Base-by-base conservation (phyloP, 495 filamentous ascomycete species). In the Achaetomiella virescens region DNA sequence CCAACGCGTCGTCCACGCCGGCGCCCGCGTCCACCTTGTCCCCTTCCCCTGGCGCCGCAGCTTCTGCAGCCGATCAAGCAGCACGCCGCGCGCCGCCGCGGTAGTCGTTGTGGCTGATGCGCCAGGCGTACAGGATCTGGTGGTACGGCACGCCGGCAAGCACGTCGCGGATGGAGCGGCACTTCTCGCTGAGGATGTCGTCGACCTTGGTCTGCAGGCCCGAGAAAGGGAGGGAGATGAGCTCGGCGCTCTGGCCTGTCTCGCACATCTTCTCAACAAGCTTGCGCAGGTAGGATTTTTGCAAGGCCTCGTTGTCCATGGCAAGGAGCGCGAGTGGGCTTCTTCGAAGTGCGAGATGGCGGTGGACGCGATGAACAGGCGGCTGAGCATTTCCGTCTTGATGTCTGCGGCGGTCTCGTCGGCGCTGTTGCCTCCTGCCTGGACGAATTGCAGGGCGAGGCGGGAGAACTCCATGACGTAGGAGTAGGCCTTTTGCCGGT, bases 101-200 rank as follows among this genome's bases (percentile, higher is more conserved):
- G 72, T 88, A 93, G 67, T 98, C 89, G 52, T 82, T 79, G 48
- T 84, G 86, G 59, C 82, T 81, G 53, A 96, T 84, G 49, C 95
- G 84, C 80, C 89, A 97, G 20, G 91, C 83, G 61, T 95, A 93
- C 25, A 97, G 81, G 41, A 96, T 84, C 61, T 89, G 86, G 64
- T 86, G 86, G 69, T 87, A 91, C 7, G 82, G 84, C 1, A 81
- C 75, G 22, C 79, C 81, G 20, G 73, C 72, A 40, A 75, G 66
- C 31, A 88, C 77, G 59, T 84, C 84, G 20, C 78, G 65, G 22
- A 79, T 77, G 10, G 75, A 73, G 29, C 75, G 74, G 63, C 82
- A 85, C 66, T 82, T 80, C 29, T 83, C 83, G 35, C 77, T 69
- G 9, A 97, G 79, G 21, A 86, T 81, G 25, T 85, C 84, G 63